phyloP scores from a whole-genome alignment of 352 stramenopile genomes.

The Plasmopara muralis region DNA sequence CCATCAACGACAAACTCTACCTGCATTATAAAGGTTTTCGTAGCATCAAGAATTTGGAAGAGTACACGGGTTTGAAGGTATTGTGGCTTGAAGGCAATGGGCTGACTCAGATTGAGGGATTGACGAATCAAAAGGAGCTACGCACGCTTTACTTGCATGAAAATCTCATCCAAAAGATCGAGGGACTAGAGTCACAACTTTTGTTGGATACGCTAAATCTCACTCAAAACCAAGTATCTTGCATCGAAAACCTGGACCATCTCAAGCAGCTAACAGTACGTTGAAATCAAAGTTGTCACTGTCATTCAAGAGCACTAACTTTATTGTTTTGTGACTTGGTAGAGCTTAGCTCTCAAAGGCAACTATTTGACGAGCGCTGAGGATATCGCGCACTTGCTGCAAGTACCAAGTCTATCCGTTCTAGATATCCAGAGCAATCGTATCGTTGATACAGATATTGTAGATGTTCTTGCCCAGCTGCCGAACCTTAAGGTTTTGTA shows the following conservation, averaged over 20 bases:
- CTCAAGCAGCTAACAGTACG: constrained; percentile 61
- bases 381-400: constrained; percentile 57
- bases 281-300: constrained; percentile 11
- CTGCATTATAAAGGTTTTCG: constrained; percentile 94
- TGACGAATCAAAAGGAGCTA: constrained; percentile 83
- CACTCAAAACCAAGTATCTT: constrained; percentile 73
- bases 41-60: constrained; percentile 90
- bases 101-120: constrained; percentile 82
- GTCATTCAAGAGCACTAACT: neutral
- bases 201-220: constrained; percentile 75
- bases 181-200: constrained; percentile 55
- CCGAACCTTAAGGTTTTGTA: constrained; percentile 82
- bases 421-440: constrained; percentile 82
- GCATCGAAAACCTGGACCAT: constrained; percentile 69
- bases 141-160: constrained; percentile 92
- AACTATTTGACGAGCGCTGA: constrained; percentile 63
- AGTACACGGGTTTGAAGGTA: constrained; percentile 91
- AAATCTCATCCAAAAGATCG: constrained; percentile 92
- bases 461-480: constrained; percentile 64
- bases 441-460: constrained; percentile 51
- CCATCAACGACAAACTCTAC: constrained; percentile 95
- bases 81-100: constrained; percentile 94
- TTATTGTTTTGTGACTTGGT: neutral
- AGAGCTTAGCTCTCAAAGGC: constrained; percentile 68
- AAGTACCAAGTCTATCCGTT: constrained; percentile 60